Percentiles rank a stretch among this genome's conserved stretches.
These are phyloP conservation scores for Zanthoxylum bungeanum DNA, from an alignment of 345 rosid genomes.

Conservation along the genomic window DNA sequence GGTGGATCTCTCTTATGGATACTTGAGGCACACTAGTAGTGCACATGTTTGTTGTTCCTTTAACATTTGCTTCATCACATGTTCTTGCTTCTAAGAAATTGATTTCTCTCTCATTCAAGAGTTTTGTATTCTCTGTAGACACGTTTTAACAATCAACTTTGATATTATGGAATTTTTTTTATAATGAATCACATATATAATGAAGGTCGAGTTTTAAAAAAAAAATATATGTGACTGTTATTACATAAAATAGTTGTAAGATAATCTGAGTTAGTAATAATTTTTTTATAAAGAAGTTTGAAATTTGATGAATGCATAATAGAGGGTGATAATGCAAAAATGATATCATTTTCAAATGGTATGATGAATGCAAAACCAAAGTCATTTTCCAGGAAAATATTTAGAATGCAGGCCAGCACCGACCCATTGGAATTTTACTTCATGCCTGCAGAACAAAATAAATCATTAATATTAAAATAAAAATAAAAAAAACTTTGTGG, in stretches of 20 bases:
- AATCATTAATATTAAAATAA: no score
- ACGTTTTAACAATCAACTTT: neutral
- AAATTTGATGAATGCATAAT: neutral
- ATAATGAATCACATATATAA: no score
- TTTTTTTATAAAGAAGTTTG: neutral
- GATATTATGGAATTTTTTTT: neutral
- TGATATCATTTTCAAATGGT: neutral
- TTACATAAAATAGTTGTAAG: no score
- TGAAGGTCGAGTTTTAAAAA: no score
- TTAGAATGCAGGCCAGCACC: neutral
- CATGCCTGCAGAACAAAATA: no score
- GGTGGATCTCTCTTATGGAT: neutral
- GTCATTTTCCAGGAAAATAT: slow-evolving; percentile 1
- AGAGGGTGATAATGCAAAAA: neutral
- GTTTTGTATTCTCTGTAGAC: neutral
- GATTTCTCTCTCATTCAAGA: neutral
- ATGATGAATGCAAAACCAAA: neutral
- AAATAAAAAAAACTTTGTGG: neutral
- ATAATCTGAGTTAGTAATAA: no score
- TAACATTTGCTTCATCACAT: neutral
- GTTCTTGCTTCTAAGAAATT: slow-evolving; percentile 15
- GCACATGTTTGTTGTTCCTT: slow-evolving; percentile 5
- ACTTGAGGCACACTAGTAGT: neutral
- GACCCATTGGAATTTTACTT: neutral
- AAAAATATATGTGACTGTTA: no score